Evolutionary conservation across 495 filamentous ascomycete species (phyloP).

Genomic region (Mycothermus thermophilus): DNA sequence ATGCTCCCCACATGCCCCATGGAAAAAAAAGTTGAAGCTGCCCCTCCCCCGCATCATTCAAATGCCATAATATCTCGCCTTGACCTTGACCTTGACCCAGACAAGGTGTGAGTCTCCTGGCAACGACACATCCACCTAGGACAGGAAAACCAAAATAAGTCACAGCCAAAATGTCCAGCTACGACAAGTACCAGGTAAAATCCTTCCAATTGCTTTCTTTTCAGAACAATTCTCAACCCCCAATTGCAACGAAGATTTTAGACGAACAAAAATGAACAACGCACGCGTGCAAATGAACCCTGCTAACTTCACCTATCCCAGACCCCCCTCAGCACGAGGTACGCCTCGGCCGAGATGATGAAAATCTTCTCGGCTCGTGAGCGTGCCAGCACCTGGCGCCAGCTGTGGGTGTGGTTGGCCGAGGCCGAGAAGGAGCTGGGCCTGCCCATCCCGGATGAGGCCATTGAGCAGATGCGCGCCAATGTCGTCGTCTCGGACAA

Average conservation of each 20-base stretch:
- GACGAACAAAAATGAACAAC: too few relatives aligned
- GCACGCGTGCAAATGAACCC: too few relatives aligned
- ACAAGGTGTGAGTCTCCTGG: too few relatives aligned
- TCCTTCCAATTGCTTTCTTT: background rate
- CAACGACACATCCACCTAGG: too few relatives aligned
- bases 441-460: conserved; percentile 51
- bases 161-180: conserved; percentile 41
- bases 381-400: conserved; percentile 62
- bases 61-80: too few relatives aligned
- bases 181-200: conserved; percentile 42
- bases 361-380: conserved; percentile 55
- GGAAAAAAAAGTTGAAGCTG: conserved; percentile 1
- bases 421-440: conserved; percentile 63
- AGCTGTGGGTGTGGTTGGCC: conserved; percentile 75
- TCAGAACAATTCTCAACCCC: background rate
- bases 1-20: background rate
- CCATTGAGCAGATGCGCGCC: conserved; percentile 58
- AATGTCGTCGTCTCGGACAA: conserved; percentile 62
- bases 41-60: conserved; percentile 2
- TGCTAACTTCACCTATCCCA: conserved; percentile 21
- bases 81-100: too few relatives aligned
- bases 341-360: conserved; percentile 49
- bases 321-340: conserved; percentile 60
- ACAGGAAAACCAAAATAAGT: too few relatives aligned
- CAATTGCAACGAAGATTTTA: background rate